Evolutionary conservation across 1,284 basidiomycete species (phyloP), one percentile per base, ranked within the genome.

Genomic region (Golubevia sp.): DNA sequence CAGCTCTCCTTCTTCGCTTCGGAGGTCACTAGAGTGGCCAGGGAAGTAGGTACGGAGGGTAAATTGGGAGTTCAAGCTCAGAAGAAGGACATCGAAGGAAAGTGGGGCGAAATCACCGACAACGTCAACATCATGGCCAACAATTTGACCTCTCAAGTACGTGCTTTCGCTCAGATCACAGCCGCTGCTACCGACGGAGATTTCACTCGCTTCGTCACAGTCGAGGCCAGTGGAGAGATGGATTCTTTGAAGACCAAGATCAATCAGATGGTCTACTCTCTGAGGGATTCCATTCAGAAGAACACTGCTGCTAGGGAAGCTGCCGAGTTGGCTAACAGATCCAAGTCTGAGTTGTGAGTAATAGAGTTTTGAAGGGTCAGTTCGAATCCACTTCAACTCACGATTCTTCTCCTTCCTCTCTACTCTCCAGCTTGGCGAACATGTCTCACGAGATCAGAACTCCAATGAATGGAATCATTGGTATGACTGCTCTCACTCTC

Each of bases 221-320:
- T 99, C 82, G 96, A 99, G 82, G 97, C 96, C 0, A 92, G 90
- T 62, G 97, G 97, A 62, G 97, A 99, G 85, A 98, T 99, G 97
- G 96, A 99, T 86, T 95, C 92, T 66, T 88, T 99, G 86, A 99
- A 99, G 88, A 98, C 94, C 3, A 97, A 98, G 86, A 97, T 97
- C 87, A 96, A 97, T 83, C 93, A 97, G 85, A 98, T 98, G 96
- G 94, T 99, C 65, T 97, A 94, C 87, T 96, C 96, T 83, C 88
- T 99, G 84, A 89, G 97, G 57, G 96, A 99, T 84, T 91, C 90
- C 73, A 97, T 99, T 67, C 97, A 99, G 88, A 97, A 96, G 90
- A 99, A 99, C 84, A 99, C 95, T 1, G 93, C 93, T 34, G 97
- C 97, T 5, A 90, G 96, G 84, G 96, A 98, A 84, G 94, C 96